A percentile compares a stretch with the other conserved stretches of the same genome.
phyloP scores from a whole-genome alignment of 2,329 filamentous ascomycete genomes.

The Colletotrichum navitas region DNA sequence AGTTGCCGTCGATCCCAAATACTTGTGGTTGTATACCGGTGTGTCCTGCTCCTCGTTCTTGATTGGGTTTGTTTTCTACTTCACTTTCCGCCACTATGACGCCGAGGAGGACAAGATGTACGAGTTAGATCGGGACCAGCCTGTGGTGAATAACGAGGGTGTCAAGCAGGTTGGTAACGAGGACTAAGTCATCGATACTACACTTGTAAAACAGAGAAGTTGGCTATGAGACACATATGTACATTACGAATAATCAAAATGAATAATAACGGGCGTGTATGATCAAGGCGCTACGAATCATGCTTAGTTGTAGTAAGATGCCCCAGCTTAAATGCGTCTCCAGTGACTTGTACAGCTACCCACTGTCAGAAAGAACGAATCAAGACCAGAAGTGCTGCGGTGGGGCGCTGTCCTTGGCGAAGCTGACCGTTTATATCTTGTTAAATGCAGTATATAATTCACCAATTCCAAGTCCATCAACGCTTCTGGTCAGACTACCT shows the following conservation, averaged over 20 bases:
- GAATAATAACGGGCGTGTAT: neutral
- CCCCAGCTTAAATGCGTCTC: neutral
- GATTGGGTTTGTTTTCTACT: constrained; percentile 66
- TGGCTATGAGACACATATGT: neutral
- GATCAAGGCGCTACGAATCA: neutral
- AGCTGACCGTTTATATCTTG: too few relatives aligned
- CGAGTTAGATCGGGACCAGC: constrained; percentile 53
- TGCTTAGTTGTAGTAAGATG: constrained; percentile 1
- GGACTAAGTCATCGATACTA: neutral
- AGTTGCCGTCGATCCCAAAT: constrained; percentile 70
- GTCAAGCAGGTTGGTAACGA: constrained; percentile 22
- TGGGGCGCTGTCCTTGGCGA: too few relatives aligned
- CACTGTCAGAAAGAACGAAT: too few relatives aligned
- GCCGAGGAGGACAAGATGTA: constrained; percentile 55
- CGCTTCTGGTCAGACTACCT: too few relatives aligned
- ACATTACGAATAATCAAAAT: constrained; percentile 11
- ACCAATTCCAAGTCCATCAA: too few relatives aligned
- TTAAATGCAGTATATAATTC: too few relatives aligned
- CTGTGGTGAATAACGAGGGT: constrained; percentile 43
- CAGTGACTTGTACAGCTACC: too few relatives aligned
- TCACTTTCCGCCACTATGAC: constrained; percentile 55
- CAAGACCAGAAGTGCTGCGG: neutral
- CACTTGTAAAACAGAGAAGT: neutral
- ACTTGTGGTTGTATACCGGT: constrained; percentile 75
- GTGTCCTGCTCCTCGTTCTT: constrained; percentile 63